Evolutionary conservation across 352 stramenopile genomes (phyloP), one percentile per base, ranked within the genome.

Genomic region (Phytophthora pisi): DNA sequence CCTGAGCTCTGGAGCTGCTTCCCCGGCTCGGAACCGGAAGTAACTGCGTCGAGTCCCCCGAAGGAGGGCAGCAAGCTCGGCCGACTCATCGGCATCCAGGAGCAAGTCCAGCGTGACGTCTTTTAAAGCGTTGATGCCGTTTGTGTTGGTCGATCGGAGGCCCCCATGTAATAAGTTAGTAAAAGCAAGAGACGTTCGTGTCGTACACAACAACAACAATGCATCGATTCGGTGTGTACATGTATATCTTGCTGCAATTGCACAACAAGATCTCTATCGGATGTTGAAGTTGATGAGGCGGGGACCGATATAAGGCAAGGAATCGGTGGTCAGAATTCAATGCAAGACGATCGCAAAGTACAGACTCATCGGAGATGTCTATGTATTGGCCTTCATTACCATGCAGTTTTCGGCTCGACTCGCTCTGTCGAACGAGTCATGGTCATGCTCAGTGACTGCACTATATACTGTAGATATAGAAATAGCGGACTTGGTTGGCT

Each of bases 1-100:
- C 85, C 85, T 0, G 79, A 88, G 42, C 55, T 93, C 2, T 90
- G 82, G 85, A 78, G 72, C 49, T 77, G 72, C 4, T 90, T 93
- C 45, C 74, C 82, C 4, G 71, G 77, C 30, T 77, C 68, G 2
- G 68, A 78, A 24, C 18, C 36, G 1, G 66, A 69, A 53, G 18
- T 53, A 11, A 45, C 30, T 18, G 20, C 47, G 18, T 74, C 68
- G 16, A 72, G 62, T 28, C 54, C 56, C 15, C 54, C 57, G 7
- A 75, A 68, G 18, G 67, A 74, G 63, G 78, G 79, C 15, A 89
- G 69, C 68, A 91, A 90, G 71, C 69, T 90, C 11, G 84, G 79
- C 13, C 79, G 84, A 24, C 77, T 91, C 62, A 90, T 89, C 3
- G 75, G 78, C 40, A 82, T 88, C 20, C 77, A 88, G 18, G 61